These are phyloP conservation scores for Leccinum disarticulatum DNA, from an alignment of 768 basidiomycete genomes.

Conservation along the genomic window DNA sequence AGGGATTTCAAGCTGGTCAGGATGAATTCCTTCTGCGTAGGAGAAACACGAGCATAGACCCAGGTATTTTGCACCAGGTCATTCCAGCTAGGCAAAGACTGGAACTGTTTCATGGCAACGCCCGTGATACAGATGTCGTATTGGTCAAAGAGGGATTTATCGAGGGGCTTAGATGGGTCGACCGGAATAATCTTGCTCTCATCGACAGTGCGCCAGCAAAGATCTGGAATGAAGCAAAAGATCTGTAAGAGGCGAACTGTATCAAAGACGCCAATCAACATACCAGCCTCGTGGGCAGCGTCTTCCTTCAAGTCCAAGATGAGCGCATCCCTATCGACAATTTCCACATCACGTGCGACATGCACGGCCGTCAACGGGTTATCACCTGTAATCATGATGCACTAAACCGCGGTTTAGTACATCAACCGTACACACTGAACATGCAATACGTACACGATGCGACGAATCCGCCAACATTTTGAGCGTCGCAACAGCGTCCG, in stretches of 20 bases:
- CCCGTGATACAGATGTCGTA: constrained; percentile 99
- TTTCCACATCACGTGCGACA: constrained; percentile 94
- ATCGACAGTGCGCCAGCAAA: constrained; percentile 93
- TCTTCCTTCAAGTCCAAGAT: constrained; percentile 91
- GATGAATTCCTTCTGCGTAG: constrained; percentile 93
- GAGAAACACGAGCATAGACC: constrained; percentile 98
- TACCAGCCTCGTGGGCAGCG: constrained; percentile 65
- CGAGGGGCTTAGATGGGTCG: constrained; percentile 75
- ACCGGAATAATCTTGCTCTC: constrained; percentile 88
- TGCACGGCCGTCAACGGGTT: constrained; percentile 97
- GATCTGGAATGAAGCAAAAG: constrained; percentile 45
- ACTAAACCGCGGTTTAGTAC: constrained; percentile 45
- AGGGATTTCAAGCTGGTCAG: constrained; percentile 85
- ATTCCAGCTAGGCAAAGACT: constrained; percentile 66
- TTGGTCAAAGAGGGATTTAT: constrained; percentile 70
- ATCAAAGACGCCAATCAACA: constrained; percentile 22
- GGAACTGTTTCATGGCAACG: constrained; percentile 86
- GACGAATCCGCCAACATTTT: constrained; percentile 96
- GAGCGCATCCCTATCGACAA: constrained; percentile 91
- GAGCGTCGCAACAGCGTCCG: constrained; percentile 85
- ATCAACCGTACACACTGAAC: background rate
- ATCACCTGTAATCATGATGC: constrained; percentile 99
- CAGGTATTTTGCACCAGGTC: constrained; percentile 91
- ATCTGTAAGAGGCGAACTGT: background rate
- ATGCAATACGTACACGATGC: constrained; percentile 70